Conservation (phyloP, 768 basidiomycete species). For the Podaxis rugospora region DNA sequence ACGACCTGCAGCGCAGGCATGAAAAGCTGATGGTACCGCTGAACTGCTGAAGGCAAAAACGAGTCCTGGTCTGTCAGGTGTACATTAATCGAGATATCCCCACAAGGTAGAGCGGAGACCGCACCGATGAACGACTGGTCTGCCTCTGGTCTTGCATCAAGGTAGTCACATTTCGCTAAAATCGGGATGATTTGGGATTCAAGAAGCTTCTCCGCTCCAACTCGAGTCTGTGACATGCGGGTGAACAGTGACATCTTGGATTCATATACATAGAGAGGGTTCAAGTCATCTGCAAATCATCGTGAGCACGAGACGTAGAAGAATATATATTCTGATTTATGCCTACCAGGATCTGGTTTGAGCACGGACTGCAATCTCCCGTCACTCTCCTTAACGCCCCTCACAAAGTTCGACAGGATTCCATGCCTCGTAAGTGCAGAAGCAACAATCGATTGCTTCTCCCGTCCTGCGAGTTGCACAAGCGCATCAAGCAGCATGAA, state of each 20-base stretch:
- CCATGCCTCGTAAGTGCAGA: conserved; percentile 65
- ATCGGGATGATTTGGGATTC: conserved; percentile 72
- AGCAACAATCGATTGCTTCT: conserved; percentile 64
- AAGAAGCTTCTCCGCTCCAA: conserved; percentile 81
- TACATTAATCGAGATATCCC: background rate
- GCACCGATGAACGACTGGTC: conserved; percentile 81
- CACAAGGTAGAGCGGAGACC: background rate
- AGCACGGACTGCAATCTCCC: conserved; percentile 67
- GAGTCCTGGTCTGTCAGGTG: conserved; percentile 61
- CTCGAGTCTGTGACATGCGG: conserved; percentile 75
- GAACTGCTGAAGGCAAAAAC: conserved; percentile 84
- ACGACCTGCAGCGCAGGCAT: conserved; percentile 84
- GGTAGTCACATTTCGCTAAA: conserved; percentile 80
- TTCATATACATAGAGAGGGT: conserved; percentile 91
- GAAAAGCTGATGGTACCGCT: conserved; percentile 88
- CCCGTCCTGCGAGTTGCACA: conserved; percentile 62
- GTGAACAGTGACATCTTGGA: conserved; percentile 89
- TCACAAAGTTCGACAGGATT: conserved; percentile 75
- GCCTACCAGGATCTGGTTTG: conserved; percentile 85
- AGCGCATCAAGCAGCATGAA: conserved; percentile 87
- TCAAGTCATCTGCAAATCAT: conserved; percentile 66
- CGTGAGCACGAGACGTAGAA: background rate
- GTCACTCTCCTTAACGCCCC: conserved; percentile 82
- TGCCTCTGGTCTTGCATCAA: conserved; percentile 80
- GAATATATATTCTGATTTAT: background rate